Percentiles rank a stretch among this genome's conserved stretches.
phyloP scores from a whole-genome alignment of 495 filamentous ascomycete species.

The Lasiosphaeria hispida region DNA sequence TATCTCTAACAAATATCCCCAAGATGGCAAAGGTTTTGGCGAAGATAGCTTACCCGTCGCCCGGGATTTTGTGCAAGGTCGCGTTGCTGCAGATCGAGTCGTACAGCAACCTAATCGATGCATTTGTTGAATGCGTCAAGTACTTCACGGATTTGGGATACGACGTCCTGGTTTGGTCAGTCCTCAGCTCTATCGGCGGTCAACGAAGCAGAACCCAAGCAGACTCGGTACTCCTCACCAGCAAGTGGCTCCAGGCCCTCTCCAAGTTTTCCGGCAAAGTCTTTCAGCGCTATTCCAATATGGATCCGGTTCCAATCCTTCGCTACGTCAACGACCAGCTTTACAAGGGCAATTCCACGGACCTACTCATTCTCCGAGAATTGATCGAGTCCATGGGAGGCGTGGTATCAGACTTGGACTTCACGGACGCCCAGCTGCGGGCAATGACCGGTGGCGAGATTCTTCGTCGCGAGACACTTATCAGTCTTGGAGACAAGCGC shows the following conservation, averaged over 20 bases:
- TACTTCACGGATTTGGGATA: conserved; percentile 92
- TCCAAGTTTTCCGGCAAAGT: conserved; percentile 83
- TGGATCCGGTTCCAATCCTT: conserved; percentile 82
- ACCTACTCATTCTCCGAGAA: conserved; percentile 84
- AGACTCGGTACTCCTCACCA: conserved; percentile 77
- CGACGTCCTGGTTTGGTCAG: conserved; percentile 85
- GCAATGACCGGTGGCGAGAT: conserved; percentile 83
- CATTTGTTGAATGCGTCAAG: conserved; percentile 86
- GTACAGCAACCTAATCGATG: conserved; percentile 89
- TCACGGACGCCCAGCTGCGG: conserved; percentile 80
- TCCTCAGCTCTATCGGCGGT: conserved; percentile 76
- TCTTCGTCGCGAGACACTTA: conserved; percentile 73
- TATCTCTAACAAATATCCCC: conserved; percentile 80
- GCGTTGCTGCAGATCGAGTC: conserved; percentile 84
- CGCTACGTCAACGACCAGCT: conserved; percentile 87
- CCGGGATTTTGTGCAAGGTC: conserved; percentile 86
- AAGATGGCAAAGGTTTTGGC: conserved; percentile 81
- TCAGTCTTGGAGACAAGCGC: conserved; percentile 73
- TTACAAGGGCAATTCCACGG: conserved; percentile 72
- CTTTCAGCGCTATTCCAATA: conserved; percentile 74
- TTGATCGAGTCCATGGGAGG: conserved; percentile 89
- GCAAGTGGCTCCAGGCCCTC: conserved; percentile 82
- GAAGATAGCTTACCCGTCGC: conserved; percentile 81
- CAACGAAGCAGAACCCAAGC: conserved; percentile 76
- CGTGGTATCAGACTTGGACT: conserved; percentile 76